phyloP scores from a whole-genome alignment of 148 eudicot species.

The Hydrangea macrophylla region DNA sequence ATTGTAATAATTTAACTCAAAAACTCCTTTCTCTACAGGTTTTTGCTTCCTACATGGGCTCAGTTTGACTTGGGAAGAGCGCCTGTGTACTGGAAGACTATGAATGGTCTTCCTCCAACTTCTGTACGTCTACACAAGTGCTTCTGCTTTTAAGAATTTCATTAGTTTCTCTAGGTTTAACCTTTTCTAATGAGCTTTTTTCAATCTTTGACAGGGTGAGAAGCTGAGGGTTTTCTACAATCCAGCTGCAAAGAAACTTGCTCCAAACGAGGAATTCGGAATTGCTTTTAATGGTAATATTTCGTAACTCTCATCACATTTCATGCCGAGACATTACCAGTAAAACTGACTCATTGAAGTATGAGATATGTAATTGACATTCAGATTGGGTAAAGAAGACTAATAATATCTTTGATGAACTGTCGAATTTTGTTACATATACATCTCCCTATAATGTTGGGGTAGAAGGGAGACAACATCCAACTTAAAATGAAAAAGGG shows the following conservation, averaged over 20 bases:
- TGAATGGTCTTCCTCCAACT: constrained; percentile 91
- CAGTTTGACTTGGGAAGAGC: constrained; percentile 81
- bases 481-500: no score
- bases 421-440: no score
- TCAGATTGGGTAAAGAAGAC: background rate
- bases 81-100: constrained; percentile 90
- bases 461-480: no score
- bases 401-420: background rate
- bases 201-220: constrained; percentile 52
- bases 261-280: constrained; percentile 73
- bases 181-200: background rate
- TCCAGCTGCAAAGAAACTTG: constrained; percentile 70
- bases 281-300: constrained; percentile 77
- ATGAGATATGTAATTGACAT: no score
- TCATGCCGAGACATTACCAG: background rate
- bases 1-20: background rate
- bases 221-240: constrained; percentile 75
- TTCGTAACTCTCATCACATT: background rate
- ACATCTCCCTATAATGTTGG: no score
- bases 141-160: background rate
- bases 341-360: no score
- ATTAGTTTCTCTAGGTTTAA: background rate
- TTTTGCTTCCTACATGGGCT: constrained; percentile 80
- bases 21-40: constrained; percentile 36
- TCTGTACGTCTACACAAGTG: constrained; percentile 39